Conservation (phyloP, 208 protist species). For the Endotrypanum monterogeii region DNA sequence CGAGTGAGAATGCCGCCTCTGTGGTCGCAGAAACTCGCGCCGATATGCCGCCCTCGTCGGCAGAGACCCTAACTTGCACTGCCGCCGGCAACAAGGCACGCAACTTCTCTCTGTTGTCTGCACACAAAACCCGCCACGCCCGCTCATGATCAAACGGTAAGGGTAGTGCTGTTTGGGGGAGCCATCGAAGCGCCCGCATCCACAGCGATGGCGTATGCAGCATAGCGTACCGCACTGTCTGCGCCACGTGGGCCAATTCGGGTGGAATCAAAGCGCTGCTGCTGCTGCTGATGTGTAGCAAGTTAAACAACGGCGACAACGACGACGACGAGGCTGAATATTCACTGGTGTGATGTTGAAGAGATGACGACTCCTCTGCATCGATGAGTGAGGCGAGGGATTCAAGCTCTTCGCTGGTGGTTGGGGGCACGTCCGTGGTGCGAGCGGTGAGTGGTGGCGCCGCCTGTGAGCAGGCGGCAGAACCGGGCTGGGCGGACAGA, state of each 20-base stretch:
- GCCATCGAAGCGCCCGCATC: constrained; percentile 51
- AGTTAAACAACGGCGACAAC: background rate
- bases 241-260: constrained; percentile 47
- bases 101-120: constrained; percentile 19
- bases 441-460: background rate
- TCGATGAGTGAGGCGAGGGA: background rate
- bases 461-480: background rate
- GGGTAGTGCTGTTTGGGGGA: constrained; percentile 45
- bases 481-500: background rate
- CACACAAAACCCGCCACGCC: constrained; percentile 27
- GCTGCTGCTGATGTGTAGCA: constrained; percentile 2
- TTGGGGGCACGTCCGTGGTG: background rate
- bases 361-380: background rate
- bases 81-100: constrained; percentile 13
- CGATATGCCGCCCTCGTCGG: constrained; percentile 6
- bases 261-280: constrained; percentile 25
- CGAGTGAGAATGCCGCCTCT: constrained; percentile 18
- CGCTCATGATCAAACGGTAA: constrained; percentile 45
- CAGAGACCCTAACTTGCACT: background rate
- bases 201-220: constrained; percentile 38
- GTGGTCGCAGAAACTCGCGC: background rate
- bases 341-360: background rate
- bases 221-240: constrained; percentile 65
- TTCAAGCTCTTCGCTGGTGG: constrained; percentile 2
- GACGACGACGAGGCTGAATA: background rate